Evolutionary conservation across 176 grass and related monocot genomes (phyloP), one percentile per base, ranked within the genome.

Genomic region (Dendrocalamus sinicus): DNA sequence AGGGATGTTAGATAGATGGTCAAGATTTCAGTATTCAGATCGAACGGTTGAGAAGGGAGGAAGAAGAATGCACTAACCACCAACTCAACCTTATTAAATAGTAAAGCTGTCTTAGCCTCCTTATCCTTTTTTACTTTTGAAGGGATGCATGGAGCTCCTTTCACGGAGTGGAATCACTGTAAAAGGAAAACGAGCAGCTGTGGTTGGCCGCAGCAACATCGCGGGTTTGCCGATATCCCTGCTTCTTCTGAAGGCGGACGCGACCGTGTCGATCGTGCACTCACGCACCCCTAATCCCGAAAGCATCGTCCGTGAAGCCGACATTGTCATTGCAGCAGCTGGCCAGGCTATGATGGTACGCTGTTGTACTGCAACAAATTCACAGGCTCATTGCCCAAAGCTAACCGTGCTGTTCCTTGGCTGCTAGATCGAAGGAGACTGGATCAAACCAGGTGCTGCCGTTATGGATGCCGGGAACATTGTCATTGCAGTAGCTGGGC

Each of bases 101-200:
- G 28, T 30, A 30, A 30, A 30, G 28, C 51, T 24, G 23, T 76
- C 9, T 78, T 54, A 2, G 4, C 37, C 14, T 65, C 51, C 4
- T 1, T 50, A 62, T 63, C 0, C 10, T 50, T 71, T 26, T 52
- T 62, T 40, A 68, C 63, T 67, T 82, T 70, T 85, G 51, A 83
- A 98, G 96, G 93, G 96, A 64, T 98, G 96, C 72, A 88, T 98
- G 76, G 96, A 98, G 85, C 96, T 98, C 54, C 72, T 98, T 43
- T 83, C 93, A 40, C 73, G 90, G 43, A 95, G 96, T 9, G 93
- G 93, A 63, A 37, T 98, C 67, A 84, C 77, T 19, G 55, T 94
- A 19, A 95, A 95, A 87, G 91, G 96, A 58, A 95, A 95, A 74
- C 86, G 74, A 1, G 93, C 93, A 19, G 93, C 92, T 71, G 93